Conservation (phyloP, 2,329 filamentous ascomycete genomes). For the Fusarium continuum region DNA sequence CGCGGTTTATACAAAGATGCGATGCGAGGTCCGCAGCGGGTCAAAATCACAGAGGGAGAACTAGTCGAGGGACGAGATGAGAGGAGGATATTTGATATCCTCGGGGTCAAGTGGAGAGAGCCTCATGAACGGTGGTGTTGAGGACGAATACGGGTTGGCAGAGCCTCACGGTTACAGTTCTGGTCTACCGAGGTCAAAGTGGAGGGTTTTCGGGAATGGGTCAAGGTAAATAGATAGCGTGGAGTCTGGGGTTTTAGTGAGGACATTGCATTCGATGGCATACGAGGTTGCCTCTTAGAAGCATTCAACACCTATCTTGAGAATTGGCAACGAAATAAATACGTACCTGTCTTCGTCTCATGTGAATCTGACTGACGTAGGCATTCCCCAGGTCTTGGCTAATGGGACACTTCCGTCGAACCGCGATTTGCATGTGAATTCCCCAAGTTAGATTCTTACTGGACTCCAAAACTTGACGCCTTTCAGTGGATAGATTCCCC, state of each 20-base stretch:
- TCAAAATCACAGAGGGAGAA: constrained; percentile 72
- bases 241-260: constrained; percentile 18
- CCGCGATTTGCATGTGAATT: constrained; percentile 35
- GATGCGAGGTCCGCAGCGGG: constrained; percentile 64
- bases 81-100: constrained; percentile 79
- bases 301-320: not conserved
- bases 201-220: constrained; percentile 18
- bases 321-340: not conserved
- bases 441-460: not conserved
- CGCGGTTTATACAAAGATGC: constrained; percentile 79
- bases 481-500: constrained; percentile 13
- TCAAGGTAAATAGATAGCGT: constrained; percentile 19
- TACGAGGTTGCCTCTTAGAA: not conserved
- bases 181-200: constrained; percentile 36
- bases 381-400: constrained; percentile 36
- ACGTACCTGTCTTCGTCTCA: not conserved
- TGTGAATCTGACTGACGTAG: constrained; percentile 15
- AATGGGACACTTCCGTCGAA: constrained; percentile 9
- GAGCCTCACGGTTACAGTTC: constrained; percentile 21
- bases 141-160: constrained; percentile 40
- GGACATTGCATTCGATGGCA: constrained; percentile 2
- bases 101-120: constrained; percentile 86
- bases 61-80: constrained; percentile 80
- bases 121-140: constrained; percentile 80
- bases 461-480: constrained; percentile 9